Percentiles rank a stretch among this genome's conserved stretches.
These are phyloP conservation scores for Apiospora rasikravindrae DNA, from an alignment of 2,329 filamentous ascomycete genomes.

Conservation along the genomic window DNA sequence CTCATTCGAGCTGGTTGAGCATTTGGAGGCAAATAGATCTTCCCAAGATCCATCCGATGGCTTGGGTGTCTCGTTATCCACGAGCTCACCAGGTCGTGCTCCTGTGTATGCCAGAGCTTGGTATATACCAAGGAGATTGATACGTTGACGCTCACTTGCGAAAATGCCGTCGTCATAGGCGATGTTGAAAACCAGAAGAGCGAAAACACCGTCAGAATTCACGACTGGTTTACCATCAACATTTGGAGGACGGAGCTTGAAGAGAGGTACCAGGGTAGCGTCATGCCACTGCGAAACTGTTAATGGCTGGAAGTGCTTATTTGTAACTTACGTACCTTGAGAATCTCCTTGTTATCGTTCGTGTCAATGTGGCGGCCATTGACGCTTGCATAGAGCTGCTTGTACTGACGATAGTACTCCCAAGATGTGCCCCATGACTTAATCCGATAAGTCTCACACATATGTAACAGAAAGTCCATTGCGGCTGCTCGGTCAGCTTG, in stretches of 20 bases:
- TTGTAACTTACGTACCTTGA: slow-evolving; percentile 20
- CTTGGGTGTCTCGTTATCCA: slow-evolving; percentile 35
- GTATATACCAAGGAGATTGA: slow-evolving; percentile 35
- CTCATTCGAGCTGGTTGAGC: slow-evolving; percentile 18
- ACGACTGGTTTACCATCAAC: slow-evolving; percentile 33
- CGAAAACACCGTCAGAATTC: slow-evolving; percentile 28
- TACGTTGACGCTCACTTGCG: slow-evolving; percentile 30
- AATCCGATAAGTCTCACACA: slow-evolving; percentile 23
- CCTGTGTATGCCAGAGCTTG: slow-evolving; percentile 36
- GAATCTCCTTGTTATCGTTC: slow-evolving; percentile 26
- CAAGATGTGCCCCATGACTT: slow-evolving; percentile 22
- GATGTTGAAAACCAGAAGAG: slow-evolving; percentile 39
- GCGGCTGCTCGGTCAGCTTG: background rate
- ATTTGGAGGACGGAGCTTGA: slow-evolving; percentile 30
- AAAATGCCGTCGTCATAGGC: slow-evolving; percentile 35
- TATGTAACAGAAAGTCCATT: slow-evolving; percentile 4
- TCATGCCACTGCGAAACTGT: slow-evolving; percentile 29
- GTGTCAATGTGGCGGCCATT: slow-evolving; percentile 23
- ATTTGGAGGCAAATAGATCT: slow-evolving; percentile 33
- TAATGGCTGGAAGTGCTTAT: background rate
- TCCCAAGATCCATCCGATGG: slow-evolving; percentile 34
- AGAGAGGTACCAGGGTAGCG: slow-evolving; percentile 31
- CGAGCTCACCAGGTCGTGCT: slow-evolving; percentile 36
- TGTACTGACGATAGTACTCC: slow-evolving; percentile 26
- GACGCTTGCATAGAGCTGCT: slow-evolving; percentile 24